Evolutionary conservation across 1,284 basidiomycete genomes (phyloP).

Genomic region (Ganoderma lucidum): DNA sequence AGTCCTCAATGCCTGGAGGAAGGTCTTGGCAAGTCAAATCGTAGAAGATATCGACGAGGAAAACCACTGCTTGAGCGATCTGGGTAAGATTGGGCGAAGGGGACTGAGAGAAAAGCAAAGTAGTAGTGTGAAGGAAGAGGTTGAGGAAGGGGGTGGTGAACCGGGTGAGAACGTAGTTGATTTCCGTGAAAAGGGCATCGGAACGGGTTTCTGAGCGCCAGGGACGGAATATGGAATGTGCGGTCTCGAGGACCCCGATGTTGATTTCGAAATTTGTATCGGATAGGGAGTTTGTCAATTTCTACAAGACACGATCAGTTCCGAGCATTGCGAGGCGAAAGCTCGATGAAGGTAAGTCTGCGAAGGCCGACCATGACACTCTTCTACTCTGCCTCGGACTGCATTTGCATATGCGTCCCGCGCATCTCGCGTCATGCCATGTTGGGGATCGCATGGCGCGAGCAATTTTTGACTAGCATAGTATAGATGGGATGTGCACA

Average conservation of each 20-base stretch:
- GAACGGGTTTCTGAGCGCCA: conserved; percentile 94
- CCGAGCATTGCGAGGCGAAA: neutral
- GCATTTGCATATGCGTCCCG: neutral
- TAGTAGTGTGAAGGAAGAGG: conserved; percentile 77
- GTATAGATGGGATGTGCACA: too few species aligned
- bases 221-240: conserved; percentile 93
- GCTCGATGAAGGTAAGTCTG: neutral
- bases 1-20: conserved; percentile 94
- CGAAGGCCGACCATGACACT: neutral
- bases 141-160: conserved; percentile 89
- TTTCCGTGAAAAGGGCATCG: conserved; percentile 88
- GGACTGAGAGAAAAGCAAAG: conserved; percentile 54
- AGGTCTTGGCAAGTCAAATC: conserved; percentile 97
- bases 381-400: neutral
- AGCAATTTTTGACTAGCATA: neutral
- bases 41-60: conserved; percentile 90
- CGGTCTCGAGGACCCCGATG: conserved; percentile 90
- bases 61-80: conserved; percentile 78
- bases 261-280: conserved; percentile 86
- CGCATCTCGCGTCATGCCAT: neutral
- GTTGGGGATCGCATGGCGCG: neutral
- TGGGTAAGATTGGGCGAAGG: conserved; percentile 52
- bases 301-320: conserved; percentile 51
- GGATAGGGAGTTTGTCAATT: conserved; percentile 85
- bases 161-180: conserved; percentile 89